Conservation (phyloP, 805 yeast genomes). For the Komagataella pastoris region DNA sequence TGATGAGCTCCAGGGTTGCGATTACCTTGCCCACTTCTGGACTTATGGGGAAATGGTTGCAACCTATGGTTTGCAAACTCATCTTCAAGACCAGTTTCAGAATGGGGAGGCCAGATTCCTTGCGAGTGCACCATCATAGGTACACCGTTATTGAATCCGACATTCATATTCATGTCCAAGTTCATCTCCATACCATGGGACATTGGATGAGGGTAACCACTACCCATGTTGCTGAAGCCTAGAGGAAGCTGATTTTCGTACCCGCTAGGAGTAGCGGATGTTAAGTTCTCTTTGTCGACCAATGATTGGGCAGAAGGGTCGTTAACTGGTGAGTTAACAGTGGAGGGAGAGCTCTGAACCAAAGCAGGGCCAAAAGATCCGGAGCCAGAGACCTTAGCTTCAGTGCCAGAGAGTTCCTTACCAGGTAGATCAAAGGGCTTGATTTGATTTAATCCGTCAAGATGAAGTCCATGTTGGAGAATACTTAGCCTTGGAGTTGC, state of each 20-base stretch:
- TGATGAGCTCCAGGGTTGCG: background rate
- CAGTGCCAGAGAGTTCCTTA: background rate
- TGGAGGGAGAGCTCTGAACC: background rate
- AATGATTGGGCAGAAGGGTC: background rate
- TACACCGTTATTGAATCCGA: background rate
- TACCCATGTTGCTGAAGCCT: background rate
- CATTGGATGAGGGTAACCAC: background rate
- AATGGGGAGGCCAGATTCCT: background rate
- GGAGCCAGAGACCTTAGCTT: background rate
- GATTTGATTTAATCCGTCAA: background rate
- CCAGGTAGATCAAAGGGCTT: background rate
- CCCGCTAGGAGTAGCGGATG: background rate
- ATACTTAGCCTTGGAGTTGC: background rate
- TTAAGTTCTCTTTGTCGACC: background rate
- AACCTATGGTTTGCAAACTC: background rate
- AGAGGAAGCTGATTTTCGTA: background rate
- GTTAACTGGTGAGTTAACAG: background rate
- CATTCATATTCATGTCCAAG: background rate
- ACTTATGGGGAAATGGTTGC: background rate
- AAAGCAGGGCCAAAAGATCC: background rate
- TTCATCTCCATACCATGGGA: background rate
- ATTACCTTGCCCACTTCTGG: background rate
- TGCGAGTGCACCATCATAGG: background rate
- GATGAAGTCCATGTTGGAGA: background rate
- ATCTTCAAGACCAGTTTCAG: background rate